Percentiles rank a stretch among this genome's conserved stretches.
Evolutionary conservation across 768 basidiomycete species (phyloP).

Genomic region (Vishniacozyma victoriae): DNA sequence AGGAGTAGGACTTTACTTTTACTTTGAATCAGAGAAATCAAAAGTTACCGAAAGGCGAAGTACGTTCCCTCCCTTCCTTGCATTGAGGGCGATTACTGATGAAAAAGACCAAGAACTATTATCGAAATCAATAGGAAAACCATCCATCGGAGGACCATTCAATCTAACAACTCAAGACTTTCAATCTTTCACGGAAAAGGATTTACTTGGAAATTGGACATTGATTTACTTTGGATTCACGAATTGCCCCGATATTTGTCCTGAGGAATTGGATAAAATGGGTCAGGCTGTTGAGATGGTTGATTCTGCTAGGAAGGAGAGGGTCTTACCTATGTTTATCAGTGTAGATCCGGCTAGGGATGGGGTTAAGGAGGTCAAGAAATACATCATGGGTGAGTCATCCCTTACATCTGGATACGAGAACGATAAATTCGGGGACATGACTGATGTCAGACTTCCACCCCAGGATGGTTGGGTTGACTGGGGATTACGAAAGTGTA

Average conservation of each 20-base stretch:
- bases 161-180: conserved; percentile 53
- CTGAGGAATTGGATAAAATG: conserved; percentile 95
- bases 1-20: conserved; percentile 73
- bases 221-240: conserved; percentile 89
- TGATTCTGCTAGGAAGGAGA: conserved; percentile 23
- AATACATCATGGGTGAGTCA: conserved; percentile 50
- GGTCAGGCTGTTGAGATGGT: conserved; percentile 60
- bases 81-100: neutral
- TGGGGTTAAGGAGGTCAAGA: conserved; percentile 50
- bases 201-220: conserved; percentile 85
- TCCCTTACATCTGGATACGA: neutral
- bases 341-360: conserved; percentile 96
- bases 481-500: conserved; percentile 73
- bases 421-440: neutral
- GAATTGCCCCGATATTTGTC: conserved; percentile 98
- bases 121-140: conserved; percentile 69
- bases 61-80: conserved; percentile 35
- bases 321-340: conserved; percentile 87
- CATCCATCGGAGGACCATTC: conserved; percentile 89
- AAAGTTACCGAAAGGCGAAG: conserved; percentile 70
- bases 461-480: conserved; percentile 77
- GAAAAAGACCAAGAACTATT: conserved; percentile 67
- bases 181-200: conserved; percentile 68
- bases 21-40: conserved; percentile 82
- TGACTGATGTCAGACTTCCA: conserved; percentile 66